Base-by-base conservation (phyloP, 1,139 yeast genomes). In the Yamadazyma siamensis region DNA sequence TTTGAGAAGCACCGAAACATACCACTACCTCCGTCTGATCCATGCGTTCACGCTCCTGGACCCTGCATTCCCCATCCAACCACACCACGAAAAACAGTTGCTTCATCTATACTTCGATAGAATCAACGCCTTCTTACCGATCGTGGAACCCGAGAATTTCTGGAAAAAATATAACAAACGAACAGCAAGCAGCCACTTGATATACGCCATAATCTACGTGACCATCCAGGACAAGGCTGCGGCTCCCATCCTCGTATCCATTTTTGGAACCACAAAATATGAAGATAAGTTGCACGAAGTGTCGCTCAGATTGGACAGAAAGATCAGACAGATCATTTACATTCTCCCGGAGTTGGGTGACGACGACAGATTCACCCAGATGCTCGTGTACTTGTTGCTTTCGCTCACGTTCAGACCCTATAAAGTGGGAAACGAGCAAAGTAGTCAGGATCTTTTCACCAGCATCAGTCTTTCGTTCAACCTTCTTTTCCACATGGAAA, bases 21-120 rank as follows among this genome's bases (percentile, higher is more conserved):
- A 21, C 23, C 16, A 26, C 5, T 34, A 19, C 13, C 31, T 63
- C 20, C 36, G 45, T 10, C 35, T 49, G 4, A 56, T 62, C 18
- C 37, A 59, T 36, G 70, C 65, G 6, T 63, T 64, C 37, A 59
- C 66, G 3, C 39, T 64, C 14, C 39, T 52, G n/a, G 49, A 53
- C 19, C 46, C 50, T 3, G 34, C 45, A 16, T 55, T 43, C 28
- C 49, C 44, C 7, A 47, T 64, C 19, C 37, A 44, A 8, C 27
- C 35, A 7, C 35, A 37, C 4, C 61, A 62, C 28, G 47, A 49
- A 16, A 37, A 25, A 3, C 32, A 44, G 29, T 40, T 64, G 21
- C 26, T 59, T 4, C 48, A 53, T 26, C 26, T 63, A 3, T 64
- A 50, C 38, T 61, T 64, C 36, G 46, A 39, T 35, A 59, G 61